phyloP scores from a whole-genome alignment of 1,284 basidiomycete genomes.

The Ustilago lituana region DNA sequence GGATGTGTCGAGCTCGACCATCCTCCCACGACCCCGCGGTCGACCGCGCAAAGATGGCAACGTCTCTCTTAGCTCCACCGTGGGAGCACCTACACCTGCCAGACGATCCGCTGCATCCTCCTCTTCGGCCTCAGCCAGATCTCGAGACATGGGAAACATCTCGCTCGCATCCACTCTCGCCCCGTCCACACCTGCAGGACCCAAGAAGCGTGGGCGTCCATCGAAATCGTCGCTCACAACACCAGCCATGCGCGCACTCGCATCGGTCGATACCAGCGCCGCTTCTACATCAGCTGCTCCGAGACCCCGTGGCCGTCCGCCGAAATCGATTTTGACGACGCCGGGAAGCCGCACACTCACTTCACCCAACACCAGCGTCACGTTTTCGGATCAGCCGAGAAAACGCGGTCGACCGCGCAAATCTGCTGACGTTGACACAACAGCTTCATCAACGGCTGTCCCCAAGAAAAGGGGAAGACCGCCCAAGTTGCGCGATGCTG shows the following conservation, averaged over 20 bases:
- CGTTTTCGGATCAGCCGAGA: constrained; percentile 17
- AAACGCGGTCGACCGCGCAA: constrained; percentile 12
- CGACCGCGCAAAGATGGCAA: constrained; percentile 17
- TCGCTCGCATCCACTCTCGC: constrained; percentile 31
- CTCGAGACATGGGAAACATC: constrained; percentile 3
- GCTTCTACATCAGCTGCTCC: constrained; percentile 16
- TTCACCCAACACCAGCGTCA: constrained; percentile 17
- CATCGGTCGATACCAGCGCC: constrained; percentile 7
- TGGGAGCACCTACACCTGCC: constrained; percentile 27
- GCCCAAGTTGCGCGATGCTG: neutral
- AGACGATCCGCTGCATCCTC: neutral
- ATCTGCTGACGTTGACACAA: neutral
- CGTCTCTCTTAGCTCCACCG: constrained; percentile 35
- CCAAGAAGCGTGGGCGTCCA: constrained; percentile 18
- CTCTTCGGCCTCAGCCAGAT: neutral
- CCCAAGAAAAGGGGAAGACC: neutral
- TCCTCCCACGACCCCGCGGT: constrained; percentile 7
- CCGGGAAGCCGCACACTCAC: constrained; percentile 3
- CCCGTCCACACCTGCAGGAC: constrained; percentile 5
- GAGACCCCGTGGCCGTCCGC: constrained; percentile 16
- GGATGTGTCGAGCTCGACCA: constrained; percentile 12
- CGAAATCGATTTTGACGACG: constrained; percentile 23
- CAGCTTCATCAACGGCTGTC: neutral
- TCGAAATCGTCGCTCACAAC: constrained; percentile 16
- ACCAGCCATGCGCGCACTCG: constrained; percentile 16